These are phyloP conservation scores for Lavandula angustifolia DNA, from an alignment of 257 asterid species.

Conservation along the genomic window DNA sequence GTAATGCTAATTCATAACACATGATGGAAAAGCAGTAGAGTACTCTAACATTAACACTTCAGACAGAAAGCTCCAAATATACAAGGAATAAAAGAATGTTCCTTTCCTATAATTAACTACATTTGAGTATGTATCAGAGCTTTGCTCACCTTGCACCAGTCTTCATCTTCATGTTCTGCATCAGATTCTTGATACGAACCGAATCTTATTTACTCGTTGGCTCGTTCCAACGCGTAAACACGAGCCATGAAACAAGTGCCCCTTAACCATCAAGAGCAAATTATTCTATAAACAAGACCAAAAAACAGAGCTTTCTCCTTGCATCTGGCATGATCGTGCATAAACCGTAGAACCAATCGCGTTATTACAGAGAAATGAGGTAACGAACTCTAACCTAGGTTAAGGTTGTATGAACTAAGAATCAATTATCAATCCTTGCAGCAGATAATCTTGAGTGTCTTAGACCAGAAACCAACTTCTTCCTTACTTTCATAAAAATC, in stretches of 20 bases:
- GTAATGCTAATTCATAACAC: no score
- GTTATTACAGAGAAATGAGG: slow-evolving; percentile 1
- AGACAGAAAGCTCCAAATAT: no score
- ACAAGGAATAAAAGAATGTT: no score
- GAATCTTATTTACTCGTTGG: neutral
- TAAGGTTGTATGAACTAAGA: neutral
- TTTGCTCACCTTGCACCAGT: neutral
- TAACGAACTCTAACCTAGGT: neutral
- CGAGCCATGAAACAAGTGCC: neutral
- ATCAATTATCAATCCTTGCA: slow-evolving; percentile 27
- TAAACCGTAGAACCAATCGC: neutral
- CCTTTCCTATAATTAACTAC: neutral
- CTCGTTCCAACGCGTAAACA: neutral
- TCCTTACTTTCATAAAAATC: slow-evolving; percentile 31
- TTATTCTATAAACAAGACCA: slow-evolving; percentile 8
- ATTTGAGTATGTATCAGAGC: slow-evolving; percentile 12
- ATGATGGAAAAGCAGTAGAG: no score
- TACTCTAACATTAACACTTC: no score
- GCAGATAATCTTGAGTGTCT: slow-evolving; percentile 37
- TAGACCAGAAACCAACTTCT: slow-evolving; percentile 41
- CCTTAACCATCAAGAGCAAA: neutral
- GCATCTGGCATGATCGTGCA: neutral
- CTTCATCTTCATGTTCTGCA: slow-evolving; percentile 13
- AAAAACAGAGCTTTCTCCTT: slow-evolving; percentile 11
- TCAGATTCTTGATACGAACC: neutral